Conservation (phyloP, 345 rosid genomes). For the Gossypium stocksii region DNA sequence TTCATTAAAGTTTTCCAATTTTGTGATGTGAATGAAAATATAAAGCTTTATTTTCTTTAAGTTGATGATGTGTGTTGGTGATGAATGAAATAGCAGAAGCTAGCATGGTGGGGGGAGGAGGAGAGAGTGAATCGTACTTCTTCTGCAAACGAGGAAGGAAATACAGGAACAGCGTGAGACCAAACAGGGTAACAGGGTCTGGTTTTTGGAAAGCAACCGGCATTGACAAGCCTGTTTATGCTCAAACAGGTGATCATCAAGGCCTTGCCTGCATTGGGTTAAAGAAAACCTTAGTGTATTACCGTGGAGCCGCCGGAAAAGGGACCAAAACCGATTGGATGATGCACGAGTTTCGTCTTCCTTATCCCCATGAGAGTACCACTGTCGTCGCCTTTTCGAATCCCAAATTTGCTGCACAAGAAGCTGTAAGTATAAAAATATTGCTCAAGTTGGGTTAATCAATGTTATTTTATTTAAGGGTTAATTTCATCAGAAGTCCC, state of each 20-base stretch:
- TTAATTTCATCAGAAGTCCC: no score
- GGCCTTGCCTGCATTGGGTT: conserved; percentile 62
- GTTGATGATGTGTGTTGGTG: background rate
- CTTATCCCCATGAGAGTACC: conserved; percentile 25
- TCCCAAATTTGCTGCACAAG: conserved; percentile 31
- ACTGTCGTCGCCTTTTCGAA: conserved; percentile 6
- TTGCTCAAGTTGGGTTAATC: background rate
- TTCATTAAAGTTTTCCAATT: background rate
- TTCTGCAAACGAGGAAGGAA: conserved; percentile 91
- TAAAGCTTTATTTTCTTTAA: no score
- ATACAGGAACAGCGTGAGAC: conserved; percentile 86
- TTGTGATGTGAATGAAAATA: no score
- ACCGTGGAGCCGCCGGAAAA: conserved; percentile 86
- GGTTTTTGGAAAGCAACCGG: conserved; percentile 99
- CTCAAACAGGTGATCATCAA: conserved; percentile 21
- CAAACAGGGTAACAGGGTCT: conserved; percentile 87
- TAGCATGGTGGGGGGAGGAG: conserved; percentile 20
- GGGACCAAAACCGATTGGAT: conserved; percentile 98
- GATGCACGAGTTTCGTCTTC: conserved; percentile 99
- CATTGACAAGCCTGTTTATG: conserved; percentile 71
- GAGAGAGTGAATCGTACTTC: conserved; percentile 69
- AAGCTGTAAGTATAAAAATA: conserved; percentile 53
- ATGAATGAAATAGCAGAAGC: conserved; percentile 26
- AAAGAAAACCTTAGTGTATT: conserved; percentile 87
- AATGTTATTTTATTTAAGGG: background rate